Evolutionary conservation across 2,329 filamentous ascomycete genomes (phyloP), one percentile per base, ranked within the genome.

Genomic region (Epichloe sibirici): DNA sequence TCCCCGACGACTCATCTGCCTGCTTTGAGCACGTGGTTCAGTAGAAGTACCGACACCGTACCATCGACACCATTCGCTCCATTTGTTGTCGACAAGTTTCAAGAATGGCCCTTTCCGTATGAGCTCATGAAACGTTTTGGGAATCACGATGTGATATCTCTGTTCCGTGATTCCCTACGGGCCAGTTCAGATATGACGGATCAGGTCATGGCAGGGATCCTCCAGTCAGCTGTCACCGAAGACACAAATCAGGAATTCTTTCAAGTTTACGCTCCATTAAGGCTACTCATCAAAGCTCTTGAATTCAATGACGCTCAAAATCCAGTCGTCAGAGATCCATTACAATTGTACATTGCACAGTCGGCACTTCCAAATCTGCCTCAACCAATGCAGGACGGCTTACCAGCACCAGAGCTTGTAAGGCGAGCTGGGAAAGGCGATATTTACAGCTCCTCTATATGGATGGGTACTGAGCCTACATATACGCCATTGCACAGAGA

Each of bases 401-500:
- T 95, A 0, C 83, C 85, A 0, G 76, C 77, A 0, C 90, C 90
- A 0, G 64, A 73, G 0, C 61, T 90, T 4, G 81, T 95, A 3
- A 66, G 62, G 3, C 64, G 71, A 6, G 76, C 80, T 1, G 87
- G 87, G 0, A 85, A 79, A 58, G 89, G 88, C 3, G 90, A 96
- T 65, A 69, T 96, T n/a, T 96, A 97, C 65, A 80, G 77, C 60
- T 84, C 86, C 0, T 94, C 87, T 59, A 73, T 97, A 44, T 98
- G 91, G 91, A 76, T 97, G 12, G 93, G 93, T 1, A 74, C 85
- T 13, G 82, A 89, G 40, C 89, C 89, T 0, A 96, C 90, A 0
- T 90, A 89, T 60, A 96, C 93, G 0, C 90, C 93, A 3, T 73
- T 95, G 3, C 93, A 98, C 67, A 81, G 86, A 51, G 93, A 98